Evolutionary conservation across 208 protist genomes (phyloP), one percentile per base, ranked within the genome.

Genomic region (Trypanosoma boissoni): DNA sequence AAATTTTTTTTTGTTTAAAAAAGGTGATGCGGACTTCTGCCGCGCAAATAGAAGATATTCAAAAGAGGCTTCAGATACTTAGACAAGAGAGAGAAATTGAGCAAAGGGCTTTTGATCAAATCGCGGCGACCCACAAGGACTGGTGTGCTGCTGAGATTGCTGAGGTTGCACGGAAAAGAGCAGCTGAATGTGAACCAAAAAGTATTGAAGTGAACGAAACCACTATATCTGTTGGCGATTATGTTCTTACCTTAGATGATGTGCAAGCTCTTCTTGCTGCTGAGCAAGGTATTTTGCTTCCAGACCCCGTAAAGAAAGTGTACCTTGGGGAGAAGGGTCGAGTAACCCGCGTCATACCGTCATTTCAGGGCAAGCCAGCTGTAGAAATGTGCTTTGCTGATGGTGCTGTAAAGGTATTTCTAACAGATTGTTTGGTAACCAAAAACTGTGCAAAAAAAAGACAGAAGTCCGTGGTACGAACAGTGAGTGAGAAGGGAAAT

Each of bases 311-410:
- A 12, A 95, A 93, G 55, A 59, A 53, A 5, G 61, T 95, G 1
- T 95, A 95, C 62, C 72, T 91, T 5, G 86, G 86, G 21, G 86
- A 95, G 72, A 51, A 46, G 2, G 89, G 79, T 9, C 70, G 77
- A 52, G 72, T 95, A 24, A 23, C 72, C 28, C 79, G 74, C 5
- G 74, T 93, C 28, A 62, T 89, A 60, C 46, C 64, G 4, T 76
- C 76, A 6, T 92, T 92, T 59, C 76, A 92, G 20, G 86, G 81
- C 16, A 90, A 86, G 58, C 64, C 74, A 10, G 89, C 89, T 23
- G 81, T 92, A 29, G 86, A 91, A 61, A 66, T 95, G 34, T 57
- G 72, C 53, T 95, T 95, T 57, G 86, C 86, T 4, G 89, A 95
- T 64, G 83, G 81, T 24, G 81, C 74, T 3, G 26, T 60, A 8